phyloP scores from a whole-genome alignment of 1,284 basidiomycete genomes.

The Stygiomarasmius scandens region DNA sequence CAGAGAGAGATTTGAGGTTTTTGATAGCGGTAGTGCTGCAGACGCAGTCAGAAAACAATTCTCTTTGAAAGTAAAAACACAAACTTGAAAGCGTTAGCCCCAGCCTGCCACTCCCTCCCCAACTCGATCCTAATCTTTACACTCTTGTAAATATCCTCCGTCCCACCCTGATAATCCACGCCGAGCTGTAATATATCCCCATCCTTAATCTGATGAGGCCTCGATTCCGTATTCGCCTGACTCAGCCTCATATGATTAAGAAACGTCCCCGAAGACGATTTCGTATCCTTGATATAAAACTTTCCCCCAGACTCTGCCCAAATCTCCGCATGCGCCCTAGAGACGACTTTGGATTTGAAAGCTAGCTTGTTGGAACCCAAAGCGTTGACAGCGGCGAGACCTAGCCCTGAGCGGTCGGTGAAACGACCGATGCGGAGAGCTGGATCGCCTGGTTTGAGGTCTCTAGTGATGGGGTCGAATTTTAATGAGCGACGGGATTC shows the following conservation, averaged over 20 bases:
- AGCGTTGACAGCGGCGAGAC: slow-evolving; percentile 69
- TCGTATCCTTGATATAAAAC: slow-evolving; percentile 93
- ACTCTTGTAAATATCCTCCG: slow-evolving; percentile 97
- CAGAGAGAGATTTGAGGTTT: slow-evolving; percentile 77
- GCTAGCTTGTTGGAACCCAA: slow-evolving; percentile 83
- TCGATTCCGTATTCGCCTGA: slow-evolving; percentile 80
- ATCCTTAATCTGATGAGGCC: slow-evolving; percentile 84
- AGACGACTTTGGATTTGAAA: slow-evolving; percentile 97
- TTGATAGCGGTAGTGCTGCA: slow-evolving; percentile 78
- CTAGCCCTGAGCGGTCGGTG: slow-evolving; percentile 34
- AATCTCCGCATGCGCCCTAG: slow-evolving; percentile 92
- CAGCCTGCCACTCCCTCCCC: slow-evolving; percentile 87
- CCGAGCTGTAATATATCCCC: slow-evolving; percentile 96
- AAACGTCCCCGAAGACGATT: slow-evolving; percentile 91
- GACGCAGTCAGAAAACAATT: slow-evolving; percentile 1
- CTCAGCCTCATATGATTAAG: slow-evolving; percentile 88
- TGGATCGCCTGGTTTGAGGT: slow-evolving; percentile 12
- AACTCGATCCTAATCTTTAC: slow-evolving; percentile 97
- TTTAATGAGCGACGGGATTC: slow-evolving; percentile 16
- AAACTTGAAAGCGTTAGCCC: slow-evolving; percentile 94
- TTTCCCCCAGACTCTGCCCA: slow-evolving; percentile 71
- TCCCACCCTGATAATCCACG: slow-evolving; percentile 97
- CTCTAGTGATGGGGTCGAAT: slow-evolving; percentile 17
- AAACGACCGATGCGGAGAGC: slow-evolving; percentile 17
- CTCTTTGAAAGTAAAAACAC: slow-evolving; percentile 36